Evolutionary conservation across 1,139 yeast genomes (phyloP), one percentile per base, ranked within the genome.

Genomic region (Kurtzmaniella natalensis): DNA sequence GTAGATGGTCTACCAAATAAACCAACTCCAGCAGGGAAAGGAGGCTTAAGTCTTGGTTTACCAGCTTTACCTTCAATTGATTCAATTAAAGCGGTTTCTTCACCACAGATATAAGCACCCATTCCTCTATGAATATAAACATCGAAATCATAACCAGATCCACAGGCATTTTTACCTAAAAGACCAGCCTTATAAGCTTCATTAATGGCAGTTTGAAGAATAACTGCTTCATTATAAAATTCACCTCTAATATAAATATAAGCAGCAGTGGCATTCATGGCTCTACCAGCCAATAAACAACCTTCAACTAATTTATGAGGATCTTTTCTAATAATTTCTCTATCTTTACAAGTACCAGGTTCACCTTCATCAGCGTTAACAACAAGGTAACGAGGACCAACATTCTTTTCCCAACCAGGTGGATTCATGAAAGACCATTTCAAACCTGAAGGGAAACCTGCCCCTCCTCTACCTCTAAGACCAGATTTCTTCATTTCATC

Each of bases 371-470:
- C 95, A 39, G 95, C 95, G 59, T 85, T 85, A 51, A 85, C 87
- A 34, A 85, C 94, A 44, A 85, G 71, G 57, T 85, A 85, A 57
- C 94, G 75, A 42, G 95, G 92, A 16, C 95, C 95, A 14, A 61
- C 65, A 59, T 84, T 84, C 57, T 84, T 85, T 46, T 85, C 94
- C 95, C 95, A 85, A 41, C 92, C 92, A 33, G 95, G 95, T 34
- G 95, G 95, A 63, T 85, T 85, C 95, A 85, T 85, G 55, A 85
- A 85, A 14, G 94, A 82, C 94, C 94, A 85, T 61, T 85, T 85
- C 52, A 85, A 72, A 32, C 95, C 95, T 18, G 88, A 78, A 34
- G 95, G 95, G 70, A 85, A 85, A 17, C 95, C 95, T 30, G 95
- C 95, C 51, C 95, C 95, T 41, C 95, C 95, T 64, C 95, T 79